Evolutionary conservation across 148 eudicot species (phyloP).

Genomic region (Silene latifolia): DNA sequence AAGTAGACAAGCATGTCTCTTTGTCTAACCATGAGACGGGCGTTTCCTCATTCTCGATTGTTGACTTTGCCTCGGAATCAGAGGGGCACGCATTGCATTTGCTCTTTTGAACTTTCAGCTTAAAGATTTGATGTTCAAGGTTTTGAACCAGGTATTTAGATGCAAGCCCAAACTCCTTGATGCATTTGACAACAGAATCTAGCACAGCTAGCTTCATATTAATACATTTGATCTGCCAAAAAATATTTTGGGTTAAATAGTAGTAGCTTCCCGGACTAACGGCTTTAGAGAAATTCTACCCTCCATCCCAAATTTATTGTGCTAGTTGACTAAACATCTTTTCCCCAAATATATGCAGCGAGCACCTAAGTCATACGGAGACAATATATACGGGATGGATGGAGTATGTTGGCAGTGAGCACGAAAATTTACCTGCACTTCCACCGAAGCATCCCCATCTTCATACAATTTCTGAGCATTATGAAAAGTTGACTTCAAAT

Average conservation of each 20-base stretch:
- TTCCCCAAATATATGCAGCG: no score
- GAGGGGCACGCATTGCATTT: not conserved
- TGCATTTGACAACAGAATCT: slow-evolving; percentile 28
- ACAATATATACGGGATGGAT: not conserved
- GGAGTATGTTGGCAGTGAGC: not conserved
- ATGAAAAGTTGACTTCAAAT: slow-evolving; percentile 12
- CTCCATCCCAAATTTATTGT: no score
- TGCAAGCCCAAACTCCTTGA: slow-evolving; percentile 24
- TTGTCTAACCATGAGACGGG: slow-evolving; percentile 1
- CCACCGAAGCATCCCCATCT: slow-evolving; percentile 9
- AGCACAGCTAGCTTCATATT: slow-evolving; percentile 24
- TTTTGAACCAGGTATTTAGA: slow-evolving; percentile 24
- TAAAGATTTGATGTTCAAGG: slow-evolving; percentile 20
- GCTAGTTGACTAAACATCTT: no score
- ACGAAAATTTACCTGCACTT: slow-evolving; percentile 16
- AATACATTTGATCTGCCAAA: slow-evolving; percentile 27
- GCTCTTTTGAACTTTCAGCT: slow-evolving; percentile 18
- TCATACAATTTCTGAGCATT: slow-evolving; percentile 18
- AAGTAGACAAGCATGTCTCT: not conserved
- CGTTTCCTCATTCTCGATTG: not conserved
- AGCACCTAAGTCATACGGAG: no score
- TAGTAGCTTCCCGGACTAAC: no score
- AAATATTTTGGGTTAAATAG: no score
- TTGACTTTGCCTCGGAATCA: not conserved
- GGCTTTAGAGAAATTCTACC: no score